Conservation (phyloP, 1,284 basidiomycete genomes). For the Austropuccinia psidii region DNA sequence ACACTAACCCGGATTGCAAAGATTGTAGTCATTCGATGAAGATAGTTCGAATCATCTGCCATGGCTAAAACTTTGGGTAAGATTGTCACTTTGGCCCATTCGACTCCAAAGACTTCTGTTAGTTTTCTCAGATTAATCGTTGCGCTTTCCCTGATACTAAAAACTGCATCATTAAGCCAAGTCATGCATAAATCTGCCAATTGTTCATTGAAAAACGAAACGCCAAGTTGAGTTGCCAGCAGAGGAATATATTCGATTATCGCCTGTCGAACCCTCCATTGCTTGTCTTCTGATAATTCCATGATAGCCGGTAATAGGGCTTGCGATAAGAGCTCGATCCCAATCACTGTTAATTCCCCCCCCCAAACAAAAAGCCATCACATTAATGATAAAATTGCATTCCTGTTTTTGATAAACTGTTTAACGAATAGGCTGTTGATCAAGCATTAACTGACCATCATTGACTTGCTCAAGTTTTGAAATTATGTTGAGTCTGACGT, state of each 20-base stretch:
- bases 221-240: conserved; percentile 91
- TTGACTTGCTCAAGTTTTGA: conserved; percentile 98
- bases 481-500: conserved; percentile 96
- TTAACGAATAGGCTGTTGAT: background rate
- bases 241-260: conserved; percentile 99
- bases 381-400: background rate
- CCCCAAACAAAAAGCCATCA: background rate
- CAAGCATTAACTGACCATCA: conserved; percentile 56
- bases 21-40: conserved; percentile 98
- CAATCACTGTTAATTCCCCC: conserved; percentile 65
- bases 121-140: conserved; percentile 95
- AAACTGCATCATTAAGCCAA: conserved; percentile 98
- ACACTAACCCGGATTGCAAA: conserved; percentile 85
- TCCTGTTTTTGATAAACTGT: background rate
- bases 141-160: conserved; percentile 94
- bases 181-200: conserved; percentile 96
- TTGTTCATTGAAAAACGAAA: conserved; percentile 96
- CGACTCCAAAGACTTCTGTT: conserved; percentile 97
- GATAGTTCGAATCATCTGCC: conserved; percentile 94
- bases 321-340: conserved; percentile 89
- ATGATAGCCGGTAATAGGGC: conserved; percentile 96
- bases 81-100: conserved; percentile 90
- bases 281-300: conserved; percentile 97
- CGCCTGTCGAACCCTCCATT: conserved; percentile 98
- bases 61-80: conserved; percentile 97